phyloP scores from a whole-genome alignment of 768 basidiomycete genomes.

The Kwoniella newhampshirensis region DNA sequence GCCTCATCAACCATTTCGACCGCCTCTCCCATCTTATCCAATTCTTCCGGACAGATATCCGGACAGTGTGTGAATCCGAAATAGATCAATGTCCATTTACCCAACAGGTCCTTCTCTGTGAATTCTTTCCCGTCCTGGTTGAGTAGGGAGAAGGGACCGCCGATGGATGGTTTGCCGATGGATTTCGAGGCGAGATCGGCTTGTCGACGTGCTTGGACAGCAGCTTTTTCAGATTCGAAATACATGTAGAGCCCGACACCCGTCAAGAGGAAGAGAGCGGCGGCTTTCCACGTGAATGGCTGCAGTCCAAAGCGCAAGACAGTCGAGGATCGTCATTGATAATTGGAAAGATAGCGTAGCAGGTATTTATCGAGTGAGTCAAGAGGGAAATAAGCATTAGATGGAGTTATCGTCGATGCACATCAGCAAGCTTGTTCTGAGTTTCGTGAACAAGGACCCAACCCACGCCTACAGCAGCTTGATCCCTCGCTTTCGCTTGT shows the following conservation, averaged over 20 bases:
- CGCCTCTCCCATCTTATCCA: conserved; percentile 87
- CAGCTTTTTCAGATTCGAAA: conserved; percentile 81
- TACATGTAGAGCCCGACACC: conserved; percentile 81
- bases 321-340: background rate
- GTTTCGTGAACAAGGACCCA: too few species aligned
- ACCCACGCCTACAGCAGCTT: conserved; percentile 44
- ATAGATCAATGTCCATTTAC: conserved; percentile 78
- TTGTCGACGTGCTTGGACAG: conserved; percentile 72
- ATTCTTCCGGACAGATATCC: conserved; percentile 95
- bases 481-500: conserved; percentile 28
- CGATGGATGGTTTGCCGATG: conserved; percentile 81
- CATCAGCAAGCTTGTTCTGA: too few species aligned
- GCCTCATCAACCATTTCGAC: conserved; percentile 57
- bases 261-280: conserved; percentile 76
- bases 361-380: too few species aligned
- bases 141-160: conserved; percentile 80
- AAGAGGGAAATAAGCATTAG: background rate
- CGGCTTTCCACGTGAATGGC: conserved; percentile 90
- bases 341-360: too few species aligned
- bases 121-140: conserved; percentile 60
- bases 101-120: conserved; percentile 77
- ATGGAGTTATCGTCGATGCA: too few species aligned
- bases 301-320: conserved; percentile 48
- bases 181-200: conserved; percentile 71
- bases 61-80: conserved; percentile 99